A percentile compares a stretch with the other conserved stretches of the same genome.
phyloP scores from a whole-genome alignment of 2,329 filamentous ascomycete species.

The Fusarium sp. region DNA sequence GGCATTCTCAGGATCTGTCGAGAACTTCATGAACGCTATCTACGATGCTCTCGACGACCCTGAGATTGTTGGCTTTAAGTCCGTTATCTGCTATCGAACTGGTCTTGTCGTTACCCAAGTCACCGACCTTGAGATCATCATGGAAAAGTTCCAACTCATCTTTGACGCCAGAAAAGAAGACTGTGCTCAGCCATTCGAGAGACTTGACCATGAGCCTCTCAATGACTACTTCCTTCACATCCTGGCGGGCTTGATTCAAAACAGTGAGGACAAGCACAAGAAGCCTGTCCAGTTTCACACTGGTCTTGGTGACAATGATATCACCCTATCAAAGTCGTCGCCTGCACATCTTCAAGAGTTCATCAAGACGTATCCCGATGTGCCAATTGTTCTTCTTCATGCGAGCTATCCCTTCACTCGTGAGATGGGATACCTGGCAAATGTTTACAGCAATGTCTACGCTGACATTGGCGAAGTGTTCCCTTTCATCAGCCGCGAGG shows the following conservation, averaged over 20 bases:
- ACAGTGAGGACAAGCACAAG: slow-evolving; percentile 55
- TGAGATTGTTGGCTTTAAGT: slow-evolving; percentile 83
- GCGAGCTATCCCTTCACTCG: slow-evolving; percentile 84
- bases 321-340: slow-evolving; percentile 75
- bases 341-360: slow-evolving; percentile 80
- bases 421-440: slow-evolving; percentile 82
- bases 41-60: slow-evolving; percentile 68
- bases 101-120: slow-evolving; percentile 69
- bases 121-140: slow-evolving; percentile 56
- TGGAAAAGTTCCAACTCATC: slow-evolving; percentile 54
- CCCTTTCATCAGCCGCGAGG: slow-evolving; percentile 79
- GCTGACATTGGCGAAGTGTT: slow-evolving; percentile 87
- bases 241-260: slow-evolving; percentile 68
- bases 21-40: slow-evolving; percentile 58
- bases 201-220: slow-evolving; percentile 71
- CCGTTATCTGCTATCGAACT: slow-evolving; percentile 82
- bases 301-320: slow-evolving; percentile 83
- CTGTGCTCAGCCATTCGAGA: slow-evolving; percentile 53
- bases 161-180: slow-evolving; percentile 38
- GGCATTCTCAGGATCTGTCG: slow-evolving; percentile 50
- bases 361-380: slow-evolving; percentile 73
- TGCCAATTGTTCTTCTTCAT: slow-evolving; percentile 83
- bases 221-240: slow-evolving; percentile 77
- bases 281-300: slow-evolving; percentile 90
- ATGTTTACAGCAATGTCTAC: slow-evolving; percentile 82